Conservation (phyloP, 208 protist genomes). For the Trypanosoma platydactyli region DNA sequence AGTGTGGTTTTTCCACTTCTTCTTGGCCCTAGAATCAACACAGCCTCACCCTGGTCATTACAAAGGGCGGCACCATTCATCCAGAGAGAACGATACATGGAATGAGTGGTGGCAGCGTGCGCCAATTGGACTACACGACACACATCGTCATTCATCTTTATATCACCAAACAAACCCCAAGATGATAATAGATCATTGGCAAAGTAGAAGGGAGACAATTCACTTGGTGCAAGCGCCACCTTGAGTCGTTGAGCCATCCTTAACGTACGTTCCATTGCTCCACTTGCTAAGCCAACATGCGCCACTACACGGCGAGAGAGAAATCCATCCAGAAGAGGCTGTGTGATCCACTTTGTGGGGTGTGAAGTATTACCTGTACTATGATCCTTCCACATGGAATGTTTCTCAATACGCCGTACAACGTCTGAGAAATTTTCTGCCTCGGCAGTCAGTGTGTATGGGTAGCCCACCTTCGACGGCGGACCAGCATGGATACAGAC, state of each 20-base stretch:
- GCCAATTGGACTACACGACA: slow-evolving; percentile 39
- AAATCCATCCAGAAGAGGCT: slow-evolving; percentile 69
- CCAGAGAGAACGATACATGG: slow-evolving; percentile 48
- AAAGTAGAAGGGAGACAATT: slow-evolving; percentile 68
- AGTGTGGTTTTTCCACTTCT: slow-evolving; percentile 73
- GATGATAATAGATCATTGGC: slow-evolving; percentile 48
- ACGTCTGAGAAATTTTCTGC: slow-evolving; percentile 47
- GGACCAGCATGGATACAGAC: slow-evolving; percentile 50
- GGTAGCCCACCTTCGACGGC: slow-evolving; percentile 52
- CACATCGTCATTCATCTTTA: slow-evolving; percentile 5
- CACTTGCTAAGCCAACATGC: slow-evolving; percentile 45
- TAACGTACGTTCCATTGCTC: slow-evolving; percentile 35
- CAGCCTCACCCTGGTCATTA: slow-evolving; percentile 37
- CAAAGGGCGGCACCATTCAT: slow-evolving; percentile 59
- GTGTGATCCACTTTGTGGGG: slow-evolving; percentile 53
- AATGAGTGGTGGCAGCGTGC: slow-evolving; percentile 37
- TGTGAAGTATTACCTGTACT: background rate
- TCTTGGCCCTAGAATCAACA: slow-evolving; percentile 55
- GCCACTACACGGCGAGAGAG: slow-evolving; percentile 57
- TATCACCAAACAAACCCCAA: slow-evolving; percentile 67
- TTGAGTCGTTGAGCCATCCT: slow-evolving; percentile 30
- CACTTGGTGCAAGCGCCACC: slow-evolving; percentile 38
- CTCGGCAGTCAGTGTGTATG: slow-evolving; percentile 44
- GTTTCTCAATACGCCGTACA: slow-evolving; percentile 42
- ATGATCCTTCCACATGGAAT: slow-evolving; percentile 26